Conservation (phyloP, 495 filamentous ascomycete genomes). For the Aspergillus haitiensis region DNA sequence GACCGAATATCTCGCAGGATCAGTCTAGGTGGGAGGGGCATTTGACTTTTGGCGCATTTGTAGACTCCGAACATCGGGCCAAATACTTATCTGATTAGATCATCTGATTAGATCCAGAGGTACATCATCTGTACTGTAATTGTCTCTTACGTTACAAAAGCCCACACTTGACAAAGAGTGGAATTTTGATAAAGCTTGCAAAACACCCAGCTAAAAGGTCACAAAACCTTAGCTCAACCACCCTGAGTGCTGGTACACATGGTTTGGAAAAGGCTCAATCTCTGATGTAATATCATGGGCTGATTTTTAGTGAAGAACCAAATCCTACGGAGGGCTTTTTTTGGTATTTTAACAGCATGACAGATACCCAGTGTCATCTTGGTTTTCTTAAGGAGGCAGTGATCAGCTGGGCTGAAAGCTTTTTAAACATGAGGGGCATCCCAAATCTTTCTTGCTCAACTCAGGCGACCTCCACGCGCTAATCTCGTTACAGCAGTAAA, state of each 20-base stretch:
- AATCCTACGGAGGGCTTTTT: too few species aligned
- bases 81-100: slow-evolving; percentile 27
- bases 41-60: background rate
- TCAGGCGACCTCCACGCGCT: slow-evolving; percentile 1
- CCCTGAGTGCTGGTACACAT: too few species aligned
- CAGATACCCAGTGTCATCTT: background rate
- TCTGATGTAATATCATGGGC: background rate
- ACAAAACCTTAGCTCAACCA: too few species aligned
- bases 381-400: background rate
- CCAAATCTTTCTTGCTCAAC: slow-evolving; percentile 1
- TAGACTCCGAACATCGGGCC: slow-evolving; percentile 24
- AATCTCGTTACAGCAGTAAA: slow-evolving; percentile 15
- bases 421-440: background rate
- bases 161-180: background rate
- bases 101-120: slow-evolving; percentile 27
- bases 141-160: slow-evolving; percentile 2
- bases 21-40: slow-evolving; percentile 9
- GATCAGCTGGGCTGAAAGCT: background rate
- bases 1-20: slow-evolving; percentile 3
- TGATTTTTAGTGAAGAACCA: too few species aligned
- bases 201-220: too few species aligned
- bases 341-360: background rate
- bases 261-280: background rate
- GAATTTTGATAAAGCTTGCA: too few species aligned
- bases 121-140: slow-evolving; percentile 9